Percentiles rank a stretch among this genome's conserved stretches.
These are phyloP conservation scores for Houttuynia cordata DNA, from an alignment of 164 flowering plant genomes.

Conservation along the genomic window DNA sequence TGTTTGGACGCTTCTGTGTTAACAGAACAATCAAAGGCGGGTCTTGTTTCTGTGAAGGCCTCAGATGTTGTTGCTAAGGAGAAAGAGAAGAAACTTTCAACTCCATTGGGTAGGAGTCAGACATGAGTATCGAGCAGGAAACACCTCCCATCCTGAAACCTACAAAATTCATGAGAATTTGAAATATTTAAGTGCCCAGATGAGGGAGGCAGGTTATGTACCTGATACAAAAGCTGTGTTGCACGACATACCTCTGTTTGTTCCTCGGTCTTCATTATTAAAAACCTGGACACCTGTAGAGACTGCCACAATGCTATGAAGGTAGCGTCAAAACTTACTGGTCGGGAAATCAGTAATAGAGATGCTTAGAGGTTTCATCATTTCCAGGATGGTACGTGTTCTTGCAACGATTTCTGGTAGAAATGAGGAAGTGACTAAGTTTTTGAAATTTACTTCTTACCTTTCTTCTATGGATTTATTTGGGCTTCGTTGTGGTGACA, in stretches of 20 bases:
- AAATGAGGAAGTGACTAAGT: not conserved
- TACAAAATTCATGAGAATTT: constrained; percentile 23
- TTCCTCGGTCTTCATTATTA: constrained; percentile 36
- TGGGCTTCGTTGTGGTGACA: not conserved
- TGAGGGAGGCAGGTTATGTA: constrained; percentile 43
- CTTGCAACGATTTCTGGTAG: constrained; percentile 49
- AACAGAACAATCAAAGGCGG: constrained; percentile 38
- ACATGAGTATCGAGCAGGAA: constrained; percentile 62
- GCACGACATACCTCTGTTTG: constrained; percentile 42
- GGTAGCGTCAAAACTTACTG: constrained; percentile 32
- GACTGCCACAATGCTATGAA: constrained; percentile 47
- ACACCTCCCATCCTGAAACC: constrained; percentile 37
- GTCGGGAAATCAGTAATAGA: constrained; percentile 33
- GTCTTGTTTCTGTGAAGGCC: constrained; percentile 39
- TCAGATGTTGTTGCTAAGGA: constrained; percentile 35
- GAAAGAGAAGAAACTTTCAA: constrained; percentile 34
- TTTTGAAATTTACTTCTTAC: not conserved
- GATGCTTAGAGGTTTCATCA: constrained; percentile 52
- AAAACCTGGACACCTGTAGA: constrained; percentile 46
- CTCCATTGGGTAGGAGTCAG: constrained; percentile 22
- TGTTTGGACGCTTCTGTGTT: constrained; percentile 44
- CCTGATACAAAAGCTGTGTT: constrained; percentile 43
- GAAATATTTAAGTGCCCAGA: constrained; percentile 19
- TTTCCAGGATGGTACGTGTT: constrained; percentile 41
- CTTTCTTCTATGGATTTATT: not conserved